Evolutionary conservation across 768 basidiomycete genomes (phyloP), one percentile per base, ranked within the genome.

Genomic region (Leccinum sublutescens): DNA sequence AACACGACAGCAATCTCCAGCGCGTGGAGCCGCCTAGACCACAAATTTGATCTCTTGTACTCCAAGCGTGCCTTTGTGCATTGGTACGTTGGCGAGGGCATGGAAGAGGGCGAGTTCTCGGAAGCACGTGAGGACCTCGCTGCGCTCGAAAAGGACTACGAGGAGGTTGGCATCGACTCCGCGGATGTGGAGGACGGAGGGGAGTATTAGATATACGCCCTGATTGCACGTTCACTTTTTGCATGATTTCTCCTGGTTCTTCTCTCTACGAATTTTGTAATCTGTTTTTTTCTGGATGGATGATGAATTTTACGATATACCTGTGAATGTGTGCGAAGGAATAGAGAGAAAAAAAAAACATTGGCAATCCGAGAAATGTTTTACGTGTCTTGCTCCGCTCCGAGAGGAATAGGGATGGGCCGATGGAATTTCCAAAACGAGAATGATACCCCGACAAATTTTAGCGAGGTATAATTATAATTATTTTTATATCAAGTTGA

Each of bases 111-210:
- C 74, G 96, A 99, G 79, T 98, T 98, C 80, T 95, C 93, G 19
- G 96, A 98, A 80, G 96, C 96, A 19, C 90, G 96, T 60, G 97
- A 99, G 79, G 96, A 99, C 74, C 88, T 99, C 58, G 97, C 96
- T n/a, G 96, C 96, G n/a, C 86, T 99, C 56, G 96, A 98, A 82
- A 97, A 94, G 76, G 93, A 94, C 65, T 95, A 94, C 68, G 92
- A 93, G 74, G 93, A 97, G 73, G 93, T 88, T 64, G 84, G 86
- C 54, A 79, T 77, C 29, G 77, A 78, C 68, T 81, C 80, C 45
- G 81, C 79, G 4, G 80, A 82, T 43, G 77, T 62, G 17, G 80
- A 84, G 71, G 84, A 83, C 60, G 76, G 65, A 50, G 79, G 76
- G 60, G 80, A 81, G 68, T 81, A 81, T 69, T 81, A 74, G 65